A percentile compares a stretch with the other conserved stretches of the same genome.
Conservation (phyloP, 192 early-diverging fungal genomes). For the Umbelopsis isabellina region DNA sequence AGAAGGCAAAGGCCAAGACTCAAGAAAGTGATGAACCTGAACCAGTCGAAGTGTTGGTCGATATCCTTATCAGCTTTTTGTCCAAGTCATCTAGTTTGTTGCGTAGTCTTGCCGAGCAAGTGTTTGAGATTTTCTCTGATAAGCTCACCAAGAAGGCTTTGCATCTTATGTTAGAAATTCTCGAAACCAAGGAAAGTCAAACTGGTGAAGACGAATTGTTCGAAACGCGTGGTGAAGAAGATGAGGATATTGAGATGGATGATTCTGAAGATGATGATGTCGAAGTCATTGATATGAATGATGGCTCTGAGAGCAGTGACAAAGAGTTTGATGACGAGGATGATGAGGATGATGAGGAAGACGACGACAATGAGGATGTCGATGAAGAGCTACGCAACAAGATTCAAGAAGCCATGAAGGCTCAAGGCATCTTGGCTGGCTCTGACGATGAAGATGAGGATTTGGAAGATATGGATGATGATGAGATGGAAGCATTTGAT, state of each 20-base stretch:
- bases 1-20: conserved; percentile 39
- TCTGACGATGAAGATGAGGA: conserved; percentile 51
- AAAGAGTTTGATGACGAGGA: conserved; percentile 42
- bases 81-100: conserved; percentile 79
- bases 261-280: conserved; percentile 49
- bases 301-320: conserved; percentile 31
- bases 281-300: conserved; percentile 32
- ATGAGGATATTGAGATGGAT: conserved; percentile 56
- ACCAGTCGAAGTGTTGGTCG: conserved; percentile 92
- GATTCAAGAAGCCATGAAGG: conserved; percentile 70
- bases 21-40: conserved; percentile 66
- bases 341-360: conserved; percentile 33
- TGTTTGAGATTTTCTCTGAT: conserved; percentile 83
- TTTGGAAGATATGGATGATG: conserved; percentile 43
- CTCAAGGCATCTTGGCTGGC: conserved; percentile 55
- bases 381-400: conserved; percentile 82
- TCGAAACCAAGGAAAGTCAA: conserved; percentile 56
- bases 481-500: conserved; percentile 71
- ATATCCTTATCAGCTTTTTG: conserved; percentile 89
- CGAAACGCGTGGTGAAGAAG: conserved; percentile 48
- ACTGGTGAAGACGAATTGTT: conserved; percentile 62
- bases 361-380: conserved; percentile 43
- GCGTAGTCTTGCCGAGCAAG: conserved; percentile 75
- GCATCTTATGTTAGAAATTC: conserved; percentile 71
- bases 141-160: conserved; percentile 76